Conservation (phyloP, 495 filamentous ascomycete species). For the Daldinia bambusicola region DNA sequence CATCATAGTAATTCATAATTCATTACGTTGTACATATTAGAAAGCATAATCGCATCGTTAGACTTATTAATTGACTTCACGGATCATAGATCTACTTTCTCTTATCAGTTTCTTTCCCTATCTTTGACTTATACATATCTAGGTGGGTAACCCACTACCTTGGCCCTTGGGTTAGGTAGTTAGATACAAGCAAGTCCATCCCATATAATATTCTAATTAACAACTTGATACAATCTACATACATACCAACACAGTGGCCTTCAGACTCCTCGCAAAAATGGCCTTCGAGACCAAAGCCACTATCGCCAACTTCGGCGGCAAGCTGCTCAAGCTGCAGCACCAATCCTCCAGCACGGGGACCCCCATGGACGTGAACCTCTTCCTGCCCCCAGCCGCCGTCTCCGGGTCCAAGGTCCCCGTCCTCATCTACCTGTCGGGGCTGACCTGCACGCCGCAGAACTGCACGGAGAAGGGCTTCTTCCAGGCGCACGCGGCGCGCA, state of each 20-base stretch:
- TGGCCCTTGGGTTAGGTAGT: no score
- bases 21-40: constrained; percentile 33
- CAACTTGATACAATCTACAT: no score
- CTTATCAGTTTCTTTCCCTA: neutral
- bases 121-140: constrained; percentile 5
- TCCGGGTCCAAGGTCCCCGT: constrained; percentile 72
- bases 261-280: constrained; percentile 60
- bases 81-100: neutral
- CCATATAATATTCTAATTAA: no score
- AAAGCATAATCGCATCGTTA: constrained; percentile 26
- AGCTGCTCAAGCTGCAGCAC: constrained; percentile 93
- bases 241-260: neutral
- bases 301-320: constrained; percentile 93
- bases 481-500: constrained; percentile 78
- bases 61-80: constrained; percentile 23
- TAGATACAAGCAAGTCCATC: no score
- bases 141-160: no score
- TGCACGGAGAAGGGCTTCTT: constrained; percentile 97
- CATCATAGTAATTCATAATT: constrained; percentile 26
- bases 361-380: constrained; percentile 76
- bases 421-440: constrained; percentile 91
- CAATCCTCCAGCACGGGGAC: constrained; percentile 74
- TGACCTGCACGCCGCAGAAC: constrained; percentile 97
- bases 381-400: constrained; percentile 70
- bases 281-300: constrained; percentile 85